Conservation (phyloP, 495 filamentous ascomycete genomes). For the Lophiotrema nucula region DNA sequence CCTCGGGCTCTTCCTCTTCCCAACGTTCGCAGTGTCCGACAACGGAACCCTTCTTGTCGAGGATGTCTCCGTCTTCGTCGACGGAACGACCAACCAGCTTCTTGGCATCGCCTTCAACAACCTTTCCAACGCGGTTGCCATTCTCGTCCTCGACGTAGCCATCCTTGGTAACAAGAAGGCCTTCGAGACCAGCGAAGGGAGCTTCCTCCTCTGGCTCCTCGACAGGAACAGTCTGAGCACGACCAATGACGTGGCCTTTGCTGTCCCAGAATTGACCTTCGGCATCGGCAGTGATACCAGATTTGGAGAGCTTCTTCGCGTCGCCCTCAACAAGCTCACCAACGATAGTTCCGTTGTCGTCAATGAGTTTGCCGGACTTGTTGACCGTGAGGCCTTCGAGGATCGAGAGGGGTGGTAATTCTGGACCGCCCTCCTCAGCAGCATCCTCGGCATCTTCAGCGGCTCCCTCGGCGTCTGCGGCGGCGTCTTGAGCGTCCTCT, state of each 20-base stretch:
- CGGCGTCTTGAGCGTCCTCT: slow-evolving; percentile 33
- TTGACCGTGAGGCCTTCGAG: slow-evolving; percentile 63
- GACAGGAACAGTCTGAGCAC: slow-evolving; percentile 42
- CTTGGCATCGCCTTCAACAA: slow-evolving; percentile 62
- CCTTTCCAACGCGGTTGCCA: slow-evolving; percentile 56
- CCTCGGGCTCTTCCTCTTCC: slow-evolving; percentile 49
- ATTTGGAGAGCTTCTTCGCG: slow-evolving; percentile 46
- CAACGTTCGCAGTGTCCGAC: slow-evolving; percentile 62
- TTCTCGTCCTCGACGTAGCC: slow-evolving; percentile 62
- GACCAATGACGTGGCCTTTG: slow-evolving; percentile 47
- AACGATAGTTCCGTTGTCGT: slow-evolving; percentile 42
- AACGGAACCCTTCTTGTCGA: slow-evolving; percentile 61
- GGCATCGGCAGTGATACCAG: slow-evolving; percentile 38
- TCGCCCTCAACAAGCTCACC: slow-evolving; percentile 48
- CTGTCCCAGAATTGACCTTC: slow-evolving; percentile 48
- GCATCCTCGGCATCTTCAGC: slow-evolving; percentile 30
- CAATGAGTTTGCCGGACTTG: slow-evolving; percentile 57
- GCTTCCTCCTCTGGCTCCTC: slow-evolving; percentile 59
- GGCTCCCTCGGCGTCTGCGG: slow-evolving; percentile 35
- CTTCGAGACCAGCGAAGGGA: slow-evolving; percentile 64
- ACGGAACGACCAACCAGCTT: slow-evolving; percentile 62
- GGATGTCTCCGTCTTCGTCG: slow-evolving; percentile 64
- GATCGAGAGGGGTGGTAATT: slow-evolving; percentile 56
- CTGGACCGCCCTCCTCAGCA: slow-evolving; percentile 42
- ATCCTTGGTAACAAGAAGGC: slow-evolving; percentile 58